Evolutionary conservation across 75 land plant genomes (phyloP).

Genomic region (Sequoia sempervirens): DNA sequence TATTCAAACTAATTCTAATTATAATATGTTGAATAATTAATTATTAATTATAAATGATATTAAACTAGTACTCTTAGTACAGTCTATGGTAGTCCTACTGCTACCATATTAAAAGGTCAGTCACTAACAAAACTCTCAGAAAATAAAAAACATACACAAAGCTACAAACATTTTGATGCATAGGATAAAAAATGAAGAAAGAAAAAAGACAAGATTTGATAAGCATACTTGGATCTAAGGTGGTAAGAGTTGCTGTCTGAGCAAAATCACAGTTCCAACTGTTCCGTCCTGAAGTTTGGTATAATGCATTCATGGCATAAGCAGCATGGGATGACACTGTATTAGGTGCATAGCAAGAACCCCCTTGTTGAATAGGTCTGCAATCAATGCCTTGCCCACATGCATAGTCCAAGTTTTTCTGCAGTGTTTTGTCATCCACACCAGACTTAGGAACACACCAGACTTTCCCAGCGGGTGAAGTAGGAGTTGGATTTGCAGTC

Average conservation of each 20-base stretch:
- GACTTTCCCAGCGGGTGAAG: background rate
- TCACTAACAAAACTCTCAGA: background rate
- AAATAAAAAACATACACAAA: background rate
- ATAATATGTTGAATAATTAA: too few relatives aligned
- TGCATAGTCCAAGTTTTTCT: conserved; percentile 59
- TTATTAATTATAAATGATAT: too few relatives aligned
- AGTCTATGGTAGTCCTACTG: background rate
- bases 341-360: conserved; percentile 65
- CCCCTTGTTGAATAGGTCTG: conserved; percentile 51
- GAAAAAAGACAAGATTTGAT: background rate
- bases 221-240: conserved; percentile 59
- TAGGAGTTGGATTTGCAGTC: background rate
- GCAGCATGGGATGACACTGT: conserved; percentile 65
- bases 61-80: background rate
- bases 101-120: background rate
- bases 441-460: conserved; percentile 68
- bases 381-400: conserved; percentile 66
- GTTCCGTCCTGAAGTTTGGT: conserved; percentile 49
- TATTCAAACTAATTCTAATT: too few relatives aligned
- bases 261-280: conserved; percentile 75
- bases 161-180: background rate
- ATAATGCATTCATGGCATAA: conserved; percentile 68
- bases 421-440: conserved; percentile 36
- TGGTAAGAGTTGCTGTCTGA: conserved; percentile 49
- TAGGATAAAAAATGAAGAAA: background rate